These are phyloP conservation scores for Salix arbutifolia DNA, from an alignment of 345 rosid genomes.

Conservation along the genomic window DNA sequence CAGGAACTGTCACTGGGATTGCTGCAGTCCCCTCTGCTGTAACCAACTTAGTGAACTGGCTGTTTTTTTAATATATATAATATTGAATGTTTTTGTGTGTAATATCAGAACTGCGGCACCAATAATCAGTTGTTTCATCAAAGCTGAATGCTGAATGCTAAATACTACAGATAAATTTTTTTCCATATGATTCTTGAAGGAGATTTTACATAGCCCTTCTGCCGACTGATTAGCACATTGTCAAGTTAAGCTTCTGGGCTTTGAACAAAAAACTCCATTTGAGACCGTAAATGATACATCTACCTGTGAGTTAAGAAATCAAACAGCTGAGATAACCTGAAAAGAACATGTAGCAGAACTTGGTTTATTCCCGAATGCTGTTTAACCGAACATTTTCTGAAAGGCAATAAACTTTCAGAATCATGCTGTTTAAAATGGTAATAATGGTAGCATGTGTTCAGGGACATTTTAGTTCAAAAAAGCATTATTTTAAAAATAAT, in stretches of 20 bases:
- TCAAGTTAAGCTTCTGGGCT: background rate
- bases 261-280: no score
- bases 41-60: background rate
- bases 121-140: background rate
- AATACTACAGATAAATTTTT: background rate
- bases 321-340: background rate
- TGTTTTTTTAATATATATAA: background rate
- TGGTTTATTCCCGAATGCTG: background rate
- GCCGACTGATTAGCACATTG: background rate
- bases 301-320: background rate
- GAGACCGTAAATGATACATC: background rate
- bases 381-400: background rate
- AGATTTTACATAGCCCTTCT: background rate
- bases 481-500: no score
- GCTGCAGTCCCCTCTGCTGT: background rate
- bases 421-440: no score
- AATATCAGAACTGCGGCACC: background rate
- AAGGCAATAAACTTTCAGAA: background rate
- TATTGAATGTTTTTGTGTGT: background rate
- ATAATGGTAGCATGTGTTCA: no score
- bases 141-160: constrained; percentile 7
- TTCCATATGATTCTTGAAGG: background rate
- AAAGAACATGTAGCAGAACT: background rate
- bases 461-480: no score
- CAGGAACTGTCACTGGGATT: background rate